Base-by-base conservation (phyloP, 176 grass and related monocot genomes). In the Saccharum spontaneum region DNA sequence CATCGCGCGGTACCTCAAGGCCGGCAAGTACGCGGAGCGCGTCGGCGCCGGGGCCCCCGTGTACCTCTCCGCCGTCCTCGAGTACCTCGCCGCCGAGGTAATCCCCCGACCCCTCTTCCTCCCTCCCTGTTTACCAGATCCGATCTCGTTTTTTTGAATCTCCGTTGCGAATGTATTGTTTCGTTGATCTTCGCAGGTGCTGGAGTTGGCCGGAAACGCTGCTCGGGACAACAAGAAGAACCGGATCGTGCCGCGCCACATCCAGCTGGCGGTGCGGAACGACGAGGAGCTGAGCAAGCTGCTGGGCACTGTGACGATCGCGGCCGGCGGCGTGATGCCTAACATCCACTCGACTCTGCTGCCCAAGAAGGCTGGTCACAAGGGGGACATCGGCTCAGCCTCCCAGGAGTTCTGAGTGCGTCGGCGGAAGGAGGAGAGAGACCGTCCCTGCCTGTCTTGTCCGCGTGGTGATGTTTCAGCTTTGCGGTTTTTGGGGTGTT, bases 51-150 rank as follows among this genome's bases (percentile, higher is more conserved):
- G 96, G 9, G 96, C 95, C 7, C 95, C 95, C 36, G 95, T 98
- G 6, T 98, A 98, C 88, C 92, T 98, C 41, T 92, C 95, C 30
- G 89, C 95, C 2, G 95, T 98, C 61, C 95, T 98, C 23, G 92
- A 98, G 85, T 98, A 98, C 83, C 92, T 98, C 44, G 89, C 95
- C 34, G 92, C 95, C 24, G 92, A 98, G 95, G 95, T 98, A 88
- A 81, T 9, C 22, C 0, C 18, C 0, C 26, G 3, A 40, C n/a
- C 8, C 8, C n/a, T 37, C 6, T n/a, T 0, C 13, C 23, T 5
- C 65, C 1, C 24, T 74, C 3, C 14, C 7, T 45, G 4, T 22
- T 38, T 18, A 26, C 8, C n/a, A 4, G 31, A 40, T 70, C 41
- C 50, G 52, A 81, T 82, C 71, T 16, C 22, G 22, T 40, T 71